A percentile compares a stretch with the other conserved stretches of the same genome.
These are phyloP conservation scores for Stentor roeselii DNA, from an alignment of 73 alveolate species.

Conservation along the genomic window DNA sequence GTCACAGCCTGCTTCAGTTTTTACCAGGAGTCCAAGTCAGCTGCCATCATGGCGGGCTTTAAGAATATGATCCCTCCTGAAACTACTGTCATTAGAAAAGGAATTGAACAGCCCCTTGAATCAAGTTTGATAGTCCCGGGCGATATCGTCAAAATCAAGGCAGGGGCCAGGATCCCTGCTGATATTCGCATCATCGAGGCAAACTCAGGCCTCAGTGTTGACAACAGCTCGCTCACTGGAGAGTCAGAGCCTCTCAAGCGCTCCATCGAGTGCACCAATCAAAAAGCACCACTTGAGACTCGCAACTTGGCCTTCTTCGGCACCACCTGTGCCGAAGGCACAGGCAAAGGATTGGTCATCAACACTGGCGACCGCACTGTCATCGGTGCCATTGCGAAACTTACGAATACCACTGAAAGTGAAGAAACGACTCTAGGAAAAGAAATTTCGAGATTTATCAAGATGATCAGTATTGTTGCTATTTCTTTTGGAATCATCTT, in stretches of 20 bases:
- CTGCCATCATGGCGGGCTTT: constrained; percentile 88
- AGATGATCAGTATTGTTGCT: constrained; percentile 87
- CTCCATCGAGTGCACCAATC: constrained; percentile 74
- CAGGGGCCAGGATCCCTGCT: constrained; percentile 95
- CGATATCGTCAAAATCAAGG: constrained; percentile 79
- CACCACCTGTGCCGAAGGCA: constrained; percentile 91
- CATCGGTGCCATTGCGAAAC: constrained; percentile 94
- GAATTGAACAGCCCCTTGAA: constrained; percentile 47
- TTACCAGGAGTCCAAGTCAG: constrained; percentile 74
- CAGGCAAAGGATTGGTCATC: constrained; percentile 90
- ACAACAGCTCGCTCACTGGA: constrained; percentile 94
- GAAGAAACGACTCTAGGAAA: constrained; percentile 84
- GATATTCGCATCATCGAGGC: constrained; percentile 76
- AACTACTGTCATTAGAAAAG: constrained; percentile 71
- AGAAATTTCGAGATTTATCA: constrained; percentile 88
- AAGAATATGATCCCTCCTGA: constrained; percentile 63
- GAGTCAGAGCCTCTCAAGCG: constrained; percentile 88
- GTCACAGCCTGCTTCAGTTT: constrained; percentile 70
- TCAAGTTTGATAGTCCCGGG: constrained; percentile 88
- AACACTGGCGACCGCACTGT: constrained; percentile 93
- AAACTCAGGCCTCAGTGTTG: constrained; percentile 90
- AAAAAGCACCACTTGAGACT: constrained; percentile 92
- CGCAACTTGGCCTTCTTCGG: constrained; percentile 91
- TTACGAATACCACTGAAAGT: constrained; percentile 82
- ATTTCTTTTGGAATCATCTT: constrained; percentile 76